Percentiles rank a stretch among this genome's conserved stretches.
Evolutionary conservation across 495 filamentous ascomycete species (phyloP).

Genomic region (Aspergillus taichungensis): DNA sequence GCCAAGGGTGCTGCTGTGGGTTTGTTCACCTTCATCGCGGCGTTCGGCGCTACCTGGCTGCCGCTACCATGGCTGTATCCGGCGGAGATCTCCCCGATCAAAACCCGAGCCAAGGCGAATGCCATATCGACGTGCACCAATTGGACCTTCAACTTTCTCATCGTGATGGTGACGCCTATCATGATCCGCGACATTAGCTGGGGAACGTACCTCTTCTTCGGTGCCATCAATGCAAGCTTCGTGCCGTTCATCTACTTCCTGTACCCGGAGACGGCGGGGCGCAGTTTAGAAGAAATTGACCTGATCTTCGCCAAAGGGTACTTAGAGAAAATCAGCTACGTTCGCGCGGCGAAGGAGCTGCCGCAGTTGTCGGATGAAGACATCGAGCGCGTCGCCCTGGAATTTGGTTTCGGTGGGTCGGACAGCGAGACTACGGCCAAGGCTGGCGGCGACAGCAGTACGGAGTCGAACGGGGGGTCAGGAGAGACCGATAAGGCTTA

Average conservation of each 20-base stretch:
- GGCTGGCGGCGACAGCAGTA: no score
- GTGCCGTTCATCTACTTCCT: conserved; percentile 62
- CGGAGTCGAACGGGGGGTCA: no score
- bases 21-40: conserved; percentile 70
- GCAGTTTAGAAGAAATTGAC: conserved; percentile 60
- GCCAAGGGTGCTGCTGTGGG: conserved; percentile 70
- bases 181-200: conserved; percentile 7
- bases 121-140: conserved; percentile 15
- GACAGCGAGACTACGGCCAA: no score
- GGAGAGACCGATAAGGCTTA: no score
- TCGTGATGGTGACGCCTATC: conserved; percentile 20
- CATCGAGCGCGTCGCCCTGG: conserved; percentile 51
- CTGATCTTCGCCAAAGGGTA: conserved; percentile 74
- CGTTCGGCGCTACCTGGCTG: conserved; percentile 69
- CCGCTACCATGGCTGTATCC: conserved; percentile 57
- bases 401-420: conserved; percentile 46
- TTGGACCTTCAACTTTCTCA: conserved; percentile 21
- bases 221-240: conserved; percentile 50
- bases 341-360: conserved; percentile 59
- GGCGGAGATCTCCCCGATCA: conserved; percentile 55
- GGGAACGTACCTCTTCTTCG: conserved; percentile 41
- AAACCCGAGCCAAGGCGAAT: conserved; percentile 49
- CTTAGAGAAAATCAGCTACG: conserved; percentile 65
- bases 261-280: conserved; percentile 54
- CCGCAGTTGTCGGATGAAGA: conserved; percentile 57